Evolutionary conservation across 331 rosid genomes (phyloP).

Genomic region (Telfairia occidentalis): DNA sequence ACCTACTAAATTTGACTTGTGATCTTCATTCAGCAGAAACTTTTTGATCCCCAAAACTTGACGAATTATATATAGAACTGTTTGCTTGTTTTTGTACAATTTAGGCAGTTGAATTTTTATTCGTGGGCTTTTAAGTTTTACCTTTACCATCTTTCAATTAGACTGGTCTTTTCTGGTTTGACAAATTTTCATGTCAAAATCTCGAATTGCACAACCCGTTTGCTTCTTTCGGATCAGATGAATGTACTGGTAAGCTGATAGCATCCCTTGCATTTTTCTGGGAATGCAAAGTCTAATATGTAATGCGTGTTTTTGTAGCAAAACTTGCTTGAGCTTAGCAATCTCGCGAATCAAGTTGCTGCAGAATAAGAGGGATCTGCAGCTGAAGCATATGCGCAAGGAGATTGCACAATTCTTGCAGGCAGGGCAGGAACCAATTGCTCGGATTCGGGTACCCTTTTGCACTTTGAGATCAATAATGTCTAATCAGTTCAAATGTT

Average conservation of each 20-base stretch:
- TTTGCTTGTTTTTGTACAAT: neutral
- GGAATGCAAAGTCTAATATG: neutral
- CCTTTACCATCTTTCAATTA: neutral
- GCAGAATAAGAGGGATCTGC: conserved; percentile 91
- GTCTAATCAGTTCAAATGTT: neutral
- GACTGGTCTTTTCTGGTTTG: neutral
- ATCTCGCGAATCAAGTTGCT: conserved; percentile 86
- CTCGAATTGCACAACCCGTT: neutral
- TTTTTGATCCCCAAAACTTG: neutral
- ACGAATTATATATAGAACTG: neutral
- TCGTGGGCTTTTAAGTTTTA: neutral
- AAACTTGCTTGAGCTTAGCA: conserved; percentile 71
- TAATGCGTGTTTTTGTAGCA: conserved; percentile 36
- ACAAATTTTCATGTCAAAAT: conserved; percentile 4
- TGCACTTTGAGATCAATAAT: conserved; percentile 7
- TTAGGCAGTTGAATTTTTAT: neutral
- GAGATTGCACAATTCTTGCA: conserved; percentile 87
- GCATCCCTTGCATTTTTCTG: neutral
- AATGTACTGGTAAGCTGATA: neutral
- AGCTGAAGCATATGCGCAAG: conserved; percentile 81
- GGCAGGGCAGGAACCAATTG: conserved; percentile 91
- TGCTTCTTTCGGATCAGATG: neutral
- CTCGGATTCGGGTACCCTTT: conserved; percentile 72
- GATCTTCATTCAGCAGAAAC: neutral
- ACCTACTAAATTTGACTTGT: conserved; percentile 8